Percentiles rank a stretch among this genome's conserved stretches.
These are phyloP conservation scores for Xylaria castorea DNA, from an alignment of 495 filamentous ascomycete species.

Conservation along the genomic window DNA sequence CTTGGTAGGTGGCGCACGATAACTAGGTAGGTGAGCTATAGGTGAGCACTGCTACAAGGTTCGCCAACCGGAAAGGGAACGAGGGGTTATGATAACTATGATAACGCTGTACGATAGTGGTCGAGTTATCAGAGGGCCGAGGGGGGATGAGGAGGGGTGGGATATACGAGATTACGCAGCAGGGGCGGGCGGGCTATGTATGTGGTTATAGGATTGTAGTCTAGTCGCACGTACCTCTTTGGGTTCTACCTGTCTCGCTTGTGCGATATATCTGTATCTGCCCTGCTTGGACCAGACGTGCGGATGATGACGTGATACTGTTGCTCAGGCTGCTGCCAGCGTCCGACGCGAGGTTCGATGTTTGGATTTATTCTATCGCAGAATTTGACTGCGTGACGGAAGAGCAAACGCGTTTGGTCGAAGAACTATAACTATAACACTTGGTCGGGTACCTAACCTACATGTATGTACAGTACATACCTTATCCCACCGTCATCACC, in stretches of 20 bases:
- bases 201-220: not conserved
- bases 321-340: not conserved
- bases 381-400: not conserved
- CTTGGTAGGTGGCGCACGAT: slow-evolving; percentile 26
- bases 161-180: slow-evolving; percentile 2
- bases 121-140: slow-evolving; percentile 2
- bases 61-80: not conserved
- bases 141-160: slow-evolving; percentile 2
- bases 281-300: not conserved
- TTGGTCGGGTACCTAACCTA: not conserved
- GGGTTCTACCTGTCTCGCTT: not conserved
- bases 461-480: too few relatives aligned
- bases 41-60: slow-evolving; percentile 12
- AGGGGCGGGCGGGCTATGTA: not conserved
- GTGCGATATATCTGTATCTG: not conserved
- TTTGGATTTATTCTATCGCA: not conserved
- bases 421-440: not conserved
- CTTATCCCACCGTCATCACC: not conserved
- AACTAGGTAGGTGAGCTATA: slow-evolving; percentile 24
- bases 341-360: not conserved
- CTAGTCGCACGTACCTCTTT: not conserved
- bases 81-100: slow-evolving; percentile 15
- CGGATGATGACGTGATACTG: slow-evolving; percentile 11
- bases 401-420: not conserved
- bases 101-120: slow-evolving; percentile 21